Conservation (phyloP, 2,329 filamentous ascomycete genomes). For the Monosporascus ibericus region DNA sequence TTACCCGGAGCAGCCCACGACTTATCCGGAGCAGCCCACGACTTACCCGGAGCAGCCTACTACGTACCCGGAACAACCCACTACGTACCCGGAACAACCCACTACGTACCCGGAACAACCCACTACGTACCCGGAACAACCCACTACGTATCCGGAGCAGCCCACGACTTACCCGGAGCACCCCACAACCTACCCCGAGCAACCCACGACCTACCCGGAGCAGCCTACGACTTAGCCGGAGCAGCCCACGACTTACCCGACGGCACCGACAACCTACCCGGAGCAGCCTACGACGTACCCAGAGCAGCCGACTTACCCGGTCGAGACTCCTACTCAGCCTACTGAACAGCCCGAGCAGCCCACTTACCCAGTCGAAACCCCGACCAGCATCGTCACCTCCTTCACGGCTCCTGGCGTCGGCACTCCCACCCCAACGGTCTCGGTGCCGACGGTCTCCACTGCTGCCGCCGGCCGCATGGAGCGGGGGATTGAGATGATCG, state of each 20-base stretch:
- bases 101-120: fast-evolving
- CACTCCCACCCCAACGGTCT: conserved; percentile 1
- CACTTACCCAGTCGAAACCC: neutral
- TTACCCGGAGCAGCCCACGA: too few relatives aligned
- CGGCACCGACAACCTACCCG: too few relatives aligned
- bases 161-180: too few relatives aligned
- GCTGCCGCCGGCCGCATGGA: conserved; percentile 15
- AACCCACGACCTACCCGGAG: neutral
- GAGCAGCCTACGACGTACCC: fast-evolving
- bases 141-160: too few relatives aligned
- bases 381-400: neutral
- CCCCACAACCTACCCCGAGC: neutral
- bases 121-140: too few relatives aligned
- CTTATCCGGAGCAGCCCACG: too few relatives aligned
- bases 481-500: conserved; percentile 8
- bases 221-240: neutral
- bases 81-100: too few relatives aligned
- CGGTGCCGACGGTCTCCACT: conserved; percentile 9
- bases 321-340: too few relatives aligned
- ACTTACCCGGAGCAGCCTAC: too few relatives aligned
- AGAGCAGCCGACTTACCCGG: too few relatives aligned
- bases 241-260: too few relatives aligned
- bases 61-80: neutral
- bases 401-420: conserved; percentile 4
- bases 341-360: too few relatives aligned